Evolutionary conservation across 345 rosid species (phyloP), one percentile per base, ranked within the genome.

Genomic region (Nasturtium officinale): DNA sequence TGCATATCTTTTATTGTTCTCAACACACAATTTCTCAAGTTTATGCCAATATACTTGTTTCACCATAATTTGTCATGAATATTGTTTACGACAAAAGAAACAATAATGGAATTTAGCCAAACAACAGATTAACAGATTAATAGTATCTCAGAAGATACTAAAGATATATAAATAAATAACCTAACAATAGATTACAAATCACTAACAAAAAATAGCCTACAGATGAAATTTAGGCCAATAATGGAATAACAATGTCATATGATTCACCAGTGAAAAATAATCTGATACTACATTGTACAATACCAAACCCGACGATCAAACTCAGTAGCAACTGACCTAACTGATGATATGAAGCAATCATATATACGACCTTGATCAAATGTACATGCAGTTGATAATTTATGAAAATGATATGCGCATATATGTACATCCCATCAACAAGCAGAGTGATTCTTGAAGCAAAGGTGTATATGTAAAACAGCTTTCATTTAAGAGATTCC

Each of bases 391-490:
- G 38, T 33, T 33, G 38, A 33, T 33, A 33, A 33, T 33, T 33
- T 8, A 33, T 33, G 38, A 2, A 9, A 33, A 33, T 33, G 38
- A 33, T 33, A 33, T 33, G 38, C 38, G 38, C 38, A 9, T 33
- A 33, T 33, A 33, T 33, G 38, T 33, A 28, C 65, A 71, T 65
- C 58, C 26, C 43, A 51, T 32, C 56, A 61, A 60, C 56, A 60
- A 42, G 63, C 57, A 67, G 38, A 42, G 56, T 13, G 21, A 25
- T 52, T 67, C 62, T 20, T 40, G 38, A 75, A 21, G 60, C 52
- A 57, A 57, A 26, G 9, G 21, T 54, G 23, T 32, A 46, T 48
- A 16, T 12, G 52, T 15, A 13, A 46, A 43, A 35, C 65, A 57
- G 46, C 40, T 35, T 73, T 30, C 20, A 35, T 50, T 35, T 15